Evolutionary conservation across 257 asterid species (phyloP).

Genomic region (Primulina eburnea): DNA sequence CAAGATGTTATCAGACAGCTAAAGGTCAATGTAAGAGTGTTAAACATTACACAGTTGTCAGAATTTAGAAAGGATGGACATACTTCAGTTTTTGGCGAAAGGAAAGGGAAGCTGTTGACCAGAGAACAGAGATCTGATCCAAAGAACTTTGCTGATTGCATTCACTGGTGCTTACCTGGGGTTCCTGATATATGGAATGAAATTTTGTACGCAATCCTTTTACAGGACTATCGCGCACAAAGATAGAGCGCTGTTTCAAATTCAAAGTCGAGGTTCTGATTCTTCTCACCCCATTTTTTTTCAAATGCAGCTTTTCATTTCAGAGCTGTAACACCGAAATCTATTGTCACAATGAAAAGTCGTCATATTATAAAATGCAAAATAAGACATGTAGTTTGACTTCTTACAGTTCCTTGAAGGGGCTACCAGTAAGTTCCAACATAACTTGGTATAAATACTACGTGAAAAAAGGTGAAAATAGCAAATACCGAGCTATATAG

Average conservation of each 20-base stretch:
- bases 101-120: constrained; percentile 78
- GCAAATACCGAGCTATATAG: not conserved
- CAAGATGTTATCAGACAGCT: constrained; percentile 40
- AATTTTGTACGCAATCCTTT: constrained; percentile 58
- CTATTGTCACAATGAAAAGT: not conserved
- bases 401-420: not conserved
- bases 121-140: constrained; percentile 71
- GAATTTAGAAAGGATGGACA: constrained; percentile 83
- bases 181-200: constrained; percentile 90
- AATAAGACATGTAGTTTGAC: not conserved
- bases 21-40: constrained; percentile 44
- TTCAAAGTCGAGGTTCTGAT: not conserved
- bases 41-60: constrained; percentile 79
- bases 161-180: constrained; percentile 99
- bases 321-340: not conserved
- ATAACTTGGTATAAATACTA: not conserved
- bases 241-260: not conserved
- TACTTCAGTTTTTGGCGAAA: constrained; percentile 69
- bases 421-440: too few species aligned
- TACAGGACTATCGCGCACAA: constrained; percentile 58
- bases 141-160: constrained; percentile 70
- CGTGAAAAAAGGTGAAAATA: not conserved
- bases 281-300: not conserved
- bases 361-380: not conserved
- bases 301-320: not conserved